These are phyloP conservation scores for Penicillium sp. DNA, from an alignment of 2,329 filamentous ascomycete genomes.

Conservation along the genomic window DNA sequence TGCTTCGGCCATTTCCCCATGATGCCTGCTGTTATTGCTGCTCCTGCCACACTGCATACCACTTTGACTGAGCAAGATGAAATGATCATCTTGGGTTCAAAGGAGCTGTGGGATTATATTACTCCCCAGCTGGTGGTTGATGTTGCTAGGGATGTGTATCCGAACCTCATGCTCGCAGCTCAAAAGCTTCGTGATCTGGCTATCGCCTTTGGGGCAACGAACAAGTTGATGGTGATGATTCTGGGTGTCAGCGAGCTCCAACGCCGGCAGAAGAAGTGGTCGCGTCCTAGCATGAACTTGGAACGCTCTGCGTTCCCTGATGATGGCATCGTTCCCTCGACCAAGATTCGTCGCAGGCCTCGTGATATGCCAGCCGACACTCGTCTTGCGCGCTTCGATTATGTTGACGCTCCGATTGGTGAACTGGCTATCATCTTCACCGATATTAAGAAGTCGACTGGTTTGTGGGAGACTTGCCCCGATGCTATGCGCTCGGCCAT, in stretches of 20 bases:
- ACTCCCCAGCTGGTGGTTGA: constrained; percentile 90
- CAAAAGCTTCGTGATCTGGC: constrained; percentile 94
- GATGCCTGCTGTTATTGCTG: constrained; percentile 91
- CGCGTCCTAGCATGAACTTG: constrained; percentile 84
- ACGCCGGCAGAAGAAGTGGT: constrained; percentile 75
- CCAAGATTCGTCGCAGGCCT: constrained; percentile 67
- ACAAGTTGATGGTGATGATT: constrained; percentile 99
- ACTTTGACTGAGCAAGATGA: constrained; percentile 88
- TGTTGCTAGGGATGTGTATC: constrained; percentile 82
- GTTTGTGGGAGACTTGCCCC: constrained; percentile 93
- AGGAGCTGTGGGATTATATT: constrained; percentile 94
- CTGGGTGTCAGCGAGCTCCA: constrained; percentile 91
- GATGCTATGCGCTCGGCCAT: constrained; percentile 96
- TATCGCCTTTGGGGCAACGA: constrained; percentile 90
- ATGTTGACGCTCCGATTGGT: constrained; percentile 88
- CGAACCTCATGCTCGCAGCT: constrained; percentile 90
- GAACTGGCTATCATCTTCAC: constrained; percentile 96
- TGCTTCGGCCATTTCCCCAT: constrained; percentile 94
- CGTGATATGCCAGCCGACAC: constrained; percentile 75
- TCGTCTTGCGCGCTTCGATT: constrained; percentile 83
- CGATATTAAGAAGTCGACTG: constrained; percentile 98
- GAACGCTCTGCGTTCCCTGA: constrained; percentile 75
- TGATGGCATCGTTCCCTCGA: constrained; percentile 64
- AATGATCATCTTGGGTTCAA: constrained; percentile 88
- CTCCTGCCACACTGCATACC: constrained; percentile 79